Evolutionary conservation across 1,284 basidiomycete species (phyloP), one percentile per base, ranked within the genome.

Genomic region (Retiboletus fuscus): DNA sequence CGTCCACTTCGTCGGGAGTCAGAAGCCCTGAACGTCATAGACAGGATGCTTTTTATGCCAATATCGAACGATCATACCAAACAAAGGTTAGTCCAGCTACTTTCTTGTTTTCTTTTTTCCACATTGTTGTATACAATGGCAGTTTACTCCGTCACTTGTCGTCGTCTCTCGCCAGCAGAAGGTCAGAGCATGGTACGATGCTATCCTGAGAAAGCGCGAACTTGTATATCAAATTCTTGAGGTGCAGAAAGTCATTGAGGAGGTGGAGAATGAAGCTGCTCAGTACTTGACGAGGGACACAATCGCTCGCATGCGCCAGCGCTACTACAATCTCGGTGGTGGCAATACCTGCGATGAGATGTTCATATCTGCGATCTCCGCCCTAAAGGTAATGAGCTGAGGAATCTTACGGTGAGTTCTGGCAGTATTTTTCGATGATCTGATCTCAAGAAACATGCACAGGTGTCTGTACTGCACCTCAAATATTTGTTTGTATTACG

Each of bases 401-500:
- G 26, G n/a, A 26, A 53, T 26, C 51, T 26, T 53, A 7, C 13
- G 26, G 51, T 53, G 51, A 53, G 51, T 53, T 53, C 18, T 18
- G 26, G 13, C n/a, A 30, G 55, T 30, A 57, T 57, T 30, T 30
- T 57, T 34, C n/a, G 15, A 26, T 26, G 51, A 53, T 6, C 22
- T 53, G 51, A 28, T 53, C 28, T 28, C 51, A 53, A 26, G 26
- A 26, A 26, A 13, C 15, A n/a, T n/a, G 51, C 22, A 53, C 7
- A 26, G 51, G 51, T 53, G 51, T 44, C 10, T 51, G 49, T 51
- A 51, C 26, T 51, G 49, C 16, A 16, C 49, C 26, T 51, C 24
- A 51, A 53, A 53, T n/a, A n/a, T 53, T 26, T 53, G 24, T 24
- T 53, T 53, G 51, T 53, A 53, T 53, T 26, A 53, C 51, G n/a